Conservation (phyloP, 495 filamentous ascomycete species). For the Penicillium argentinense region DNA sequence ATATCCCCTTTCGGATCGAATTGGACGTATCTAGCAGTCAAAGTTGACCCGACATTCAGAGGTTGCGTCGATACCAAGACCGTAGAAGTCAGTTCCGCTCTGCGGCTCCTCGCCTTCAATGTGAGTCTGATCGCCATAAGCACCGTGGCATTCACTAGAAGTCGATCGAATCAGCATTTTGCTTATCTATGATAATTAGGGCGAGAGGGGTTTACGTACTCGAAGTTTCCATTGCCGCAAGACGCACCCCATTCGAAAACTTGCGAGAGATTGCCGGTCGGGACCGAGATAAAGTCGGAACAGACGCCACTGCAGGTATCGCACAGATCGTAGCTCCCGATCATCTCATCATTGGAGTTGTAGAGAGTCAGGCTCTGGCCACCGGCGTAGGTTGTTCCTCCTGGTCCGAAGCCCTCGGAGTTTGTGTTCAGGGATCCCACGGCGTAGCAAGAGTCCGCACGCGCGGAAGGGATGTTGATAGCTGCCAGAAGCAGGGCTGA, state of each 20-base stretch:
- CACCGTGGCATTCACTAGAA: conserved; percentile 3
- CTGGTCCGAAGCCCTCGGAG: neutral
- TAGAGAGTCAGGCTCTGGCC: neutral
- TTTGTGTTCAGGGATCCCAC: neutral
- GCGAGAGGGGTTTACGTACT: neutral
- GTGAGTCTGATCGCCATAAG: conserved; percentile 1
- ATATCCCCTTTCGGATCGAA: too few species aligned
- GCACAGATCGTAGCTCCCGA: neutral
- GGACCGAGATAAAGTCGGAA: neutral
- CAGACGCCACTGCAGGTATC: neutral
- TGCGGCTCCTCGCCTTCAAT: conserved; percentile 3
- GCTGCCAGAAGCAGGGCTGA: neutral
- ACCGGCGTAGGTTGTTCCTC: neutral
- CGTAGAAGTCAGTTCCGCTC: neutral
- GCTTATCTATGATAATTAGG: neutral
- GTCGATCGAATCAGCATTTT: neutral
- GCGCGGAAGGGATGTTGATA: neutral
- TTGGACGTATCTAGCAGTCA: conserved; percentile 2
- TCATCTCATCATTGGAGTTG: neutral
- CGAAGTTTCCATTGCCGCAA: neutral
- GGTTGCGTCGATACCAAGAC: neutral
- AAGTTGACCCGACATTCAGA: conserved; percentile 1
- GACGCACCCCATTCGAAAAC: neutral
- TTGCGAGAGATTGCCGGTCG: neutral
- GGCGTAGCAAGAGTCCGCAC: neutral